Evolutionary conservation across 1,139 yeast species (phyloP), one percentile per base, ranked within the genome.

Genomic region (Taphrina pruni): DNA sequence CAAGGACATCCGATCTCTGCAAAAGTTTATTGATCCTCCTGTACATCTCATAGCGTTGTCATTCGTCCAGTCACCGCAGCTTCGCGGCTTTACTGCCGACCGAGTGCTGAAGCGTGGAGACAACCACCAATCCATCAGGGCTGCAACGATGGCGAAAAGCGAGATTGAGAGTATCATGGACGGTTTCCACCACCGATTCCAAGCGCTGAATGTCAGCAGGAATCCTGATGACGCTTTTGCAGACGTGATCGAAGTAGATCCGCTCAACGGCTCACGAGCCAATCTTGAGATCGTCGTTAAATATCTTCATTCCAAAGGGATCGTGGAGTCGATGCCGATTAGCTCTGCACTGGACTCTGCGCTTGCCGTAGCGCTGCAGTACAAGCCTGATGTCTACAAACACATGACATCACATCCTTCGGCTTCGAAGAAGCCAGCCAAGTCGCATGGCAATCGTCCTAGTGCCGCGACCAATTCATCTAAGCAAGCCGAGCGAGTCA

Each of bases 71-170:
- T 69, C 76, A 1, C 79, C 75, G 4, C 71, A 73, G 1, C 72
- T 79, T 1, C 72, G 77, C 60, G 75, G 79, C 7, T 72, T 88
- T 0, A 90, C 97, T 0, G 78, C 80, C 12, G 76, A 81, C 0
- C 82, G 98, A 72, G 88, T 94, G 0, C 69, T 82, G 6, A 76
- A 76, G 0, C 83, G 99, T 73, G 98, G 97, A 0, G 95, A 91
- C 76, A 89, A 90, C 73, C 99, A 95, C 76, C 97, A 92, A 77
- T 86, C 95, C 0, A 89, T 95, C 62, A 87, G 88, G 73, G 83
- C 82, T 2, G 77, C 77, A 0, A 76, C 82, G 0, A 84, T 86
- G 71, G 84, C 84, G 6, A 78, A 78, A 0, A 77, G 78, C 12
- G 80, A 83, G 60, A 87, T 89, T 0, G 77, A 81, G 26, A 84